Base-by-base conservation (phyloP, 1,284 basidiomycete species). In the Marasmius sp. region DNA sequence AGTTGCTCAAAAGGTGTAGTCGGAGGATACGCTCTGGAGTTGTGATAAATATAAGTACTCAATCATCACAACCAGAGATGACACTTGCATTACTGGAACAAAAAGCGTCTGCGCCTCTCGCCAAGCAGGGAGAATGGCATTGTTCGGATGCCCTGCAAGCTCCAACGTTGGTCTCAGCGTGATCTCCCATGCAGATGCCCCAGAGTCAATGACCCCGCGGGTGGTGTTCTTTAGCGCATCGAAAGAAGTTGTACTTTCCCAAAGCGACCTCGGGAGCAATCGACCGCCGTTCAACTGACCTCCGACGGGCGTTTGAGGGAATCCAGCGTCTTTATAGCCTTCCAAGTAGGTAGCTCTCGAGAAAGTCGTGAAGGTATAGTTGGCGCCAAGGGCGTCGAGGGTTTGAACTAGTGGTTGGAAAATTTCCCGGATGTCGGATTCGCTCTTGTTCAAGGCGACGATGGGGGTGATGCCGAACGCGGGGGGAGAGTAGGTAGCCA, bases 121-220 rank as follows among this genome's bases (percentile, higher is more conserved):
- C 67, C 67, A 66, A 11, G 61, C 63, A 36, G 65, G 67, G 56
- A 63, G 63, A 6, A 66, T 63, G 0, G 67, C 65, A 38, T 68
- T 68, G 16, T 64, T 48, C 12, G 65, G 64, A 38, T 63, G 58
- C 4, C 64, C 60, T 6, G 57, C 61, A 27, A 53, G 61, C 57
- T 64, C 36, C 34, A 48, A 48, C 2, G 64, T 62, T 37, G 67
- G 62, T 1, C 57, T 62, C 1, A 65, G 9, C 3, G 64, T 60
- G 11, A 68, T 60, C 51, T 68, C 65, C 41, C 55, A 62, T 0
- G 60, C 50, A 27, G 57, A 38, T 12, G 60, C 62, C 12, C 58
- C 62, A 7, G 58, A 49, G 36, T 66, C 61, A 38, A 65, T 57
- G 18, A 68, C 61, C 2, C 55, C 59, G 45, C 45, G 45, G 9